Evolutionary conservation across 2,329 filamentous ascomycete species (phyloP).

Genomic region (Cadophora malorum): DNA sequence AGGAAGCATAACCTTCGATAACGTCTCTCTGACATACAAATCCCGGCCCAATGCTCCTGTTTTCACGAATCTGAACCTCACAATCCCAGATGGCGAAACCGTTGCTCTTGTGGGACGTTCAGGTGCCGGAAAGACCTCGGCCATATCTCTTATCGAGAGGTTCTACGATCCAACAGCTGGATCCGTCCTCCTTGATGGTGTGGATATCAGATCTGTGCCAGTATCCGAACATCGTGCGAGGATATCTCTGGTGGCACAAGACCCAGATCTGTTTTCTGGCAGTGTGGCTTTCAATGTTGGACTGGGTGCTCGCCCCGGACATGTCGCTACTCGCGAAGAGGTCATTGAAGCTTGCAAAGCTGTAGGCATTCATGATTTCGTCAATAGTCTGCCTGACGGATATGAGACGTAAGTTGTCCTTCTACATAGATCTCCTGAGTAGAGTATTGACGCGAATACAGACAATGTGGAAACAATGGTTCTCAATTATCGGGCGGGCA

Average conservation of each 20-base stretch:
- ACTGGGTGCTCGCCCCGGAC: constrained; percentile 47
- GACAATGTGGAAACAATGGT: constrained; percentile 71
- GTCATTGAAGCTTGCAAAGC: constrained; percentile 54
- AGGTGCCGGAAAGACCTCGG: constrained; percentile 71
- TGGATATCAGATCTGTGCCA: constrained; percentile 53
- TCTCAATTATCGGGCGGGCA: constrained; percentile 80
- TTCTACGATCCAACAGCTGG: constrained; percentile 54
- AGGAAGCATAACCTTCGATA: constrained; percentile 57
- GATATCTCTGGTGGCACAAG: constrained; percentile 39
- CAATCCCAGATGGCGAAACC: constrained; percentile 64
- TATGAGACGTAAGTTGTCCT: constrained; percentile 73
- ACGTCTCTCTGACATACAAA: constrained; percentile 70
- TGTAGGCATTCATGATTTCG: constrained; percentile 72
- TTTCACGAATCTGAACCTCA: constrained; percentile 62
- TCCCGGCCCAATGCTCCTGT: constrained; percentile 64
- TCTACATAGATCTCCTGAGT: too few relatives aligned
- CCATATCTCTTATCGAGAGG: constrained; percentile 61
- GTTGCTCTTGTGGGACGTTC: constrained; percentile 69
- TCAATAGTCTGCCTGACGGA: constrained; percentile 65
- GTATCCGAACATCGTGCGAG: constrained; percentile 56
- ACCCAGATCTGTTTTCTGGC: constrained; percentile 38
- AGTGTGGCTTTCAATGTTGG: constrained; percentile 58
- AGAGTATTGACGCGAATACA: constrained; percentile 1
- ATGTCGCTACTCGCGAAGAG: constrained; percentile 32
- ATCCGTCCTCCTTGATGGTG: constrained; percentile 42